Percentiles rank a stretch among this genome's conserved stretches.
Conservation (phyloP, 2,329 filamentous ascomycete species). For the Pseudohalonectria lignicola region DNA sequence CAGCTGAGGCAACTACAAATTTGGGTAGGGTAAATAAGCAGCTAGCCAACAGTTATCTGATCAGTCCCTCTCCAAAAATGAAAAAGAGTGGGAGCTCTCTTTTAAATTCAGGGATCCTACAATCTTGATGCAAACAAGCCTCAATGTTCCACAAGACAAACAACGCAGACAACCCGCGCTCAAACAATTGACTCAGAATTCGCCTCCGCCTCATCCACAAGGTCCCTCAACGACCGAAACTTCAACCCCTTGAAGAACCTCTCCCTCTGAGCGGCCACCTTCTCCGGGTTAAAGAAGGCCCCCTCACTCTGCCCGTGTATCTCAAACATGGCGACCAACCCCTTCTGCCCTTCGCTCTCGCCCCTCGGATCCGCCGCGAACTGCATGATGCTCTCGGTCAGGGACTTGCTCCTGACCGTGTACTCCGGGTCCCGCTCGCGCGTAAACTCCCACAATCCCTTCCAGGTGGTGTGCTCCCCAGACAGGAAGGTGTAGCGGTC, state of each 20-base stretch:
- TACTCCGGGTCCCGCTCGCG: neutral
- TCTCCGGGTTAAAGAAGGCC: neutral
- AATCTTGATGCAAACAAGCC: too few species aligned
- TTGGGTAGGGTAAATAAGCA: too few species aligned
- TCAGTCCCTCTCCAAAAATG: too few species aligned
- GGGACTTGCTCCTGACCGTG: neutral
- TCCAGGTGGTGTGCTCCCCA: conserved; percentile 4
- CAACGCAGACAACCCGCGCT: too few species aligned
- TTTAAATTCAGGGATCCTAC: too few species aligned
- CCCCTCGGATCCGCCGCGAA: neutral
- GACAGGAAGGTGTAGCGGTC: neutral
- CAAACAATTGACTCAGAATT: neutral
- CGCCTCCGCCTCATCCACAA: neutral
- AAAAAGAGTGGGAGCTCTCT: too few species aligned
- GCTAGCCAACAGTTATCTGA: too few species aligned
- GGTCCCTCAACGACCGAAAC: conserved; percentile 1
- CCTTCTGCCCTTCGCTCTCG: too few species aligned
- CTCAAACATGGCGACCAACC: conserved; percentile 1
- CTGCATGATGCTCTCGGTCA: neutral
- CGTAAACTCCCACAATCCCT: neutral
- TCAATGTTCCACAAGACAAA: too few species aligned
- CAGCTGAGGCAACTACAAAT: too few species aligned
- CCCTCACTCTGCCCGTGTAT: neutral
- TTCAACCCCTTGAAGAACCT: neutral
- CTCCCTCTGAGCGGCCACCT: neutral